phyloP scores from a whole-genome alignment of 805 yeast genomes.

The Teunomyces panamensis region DNA sequence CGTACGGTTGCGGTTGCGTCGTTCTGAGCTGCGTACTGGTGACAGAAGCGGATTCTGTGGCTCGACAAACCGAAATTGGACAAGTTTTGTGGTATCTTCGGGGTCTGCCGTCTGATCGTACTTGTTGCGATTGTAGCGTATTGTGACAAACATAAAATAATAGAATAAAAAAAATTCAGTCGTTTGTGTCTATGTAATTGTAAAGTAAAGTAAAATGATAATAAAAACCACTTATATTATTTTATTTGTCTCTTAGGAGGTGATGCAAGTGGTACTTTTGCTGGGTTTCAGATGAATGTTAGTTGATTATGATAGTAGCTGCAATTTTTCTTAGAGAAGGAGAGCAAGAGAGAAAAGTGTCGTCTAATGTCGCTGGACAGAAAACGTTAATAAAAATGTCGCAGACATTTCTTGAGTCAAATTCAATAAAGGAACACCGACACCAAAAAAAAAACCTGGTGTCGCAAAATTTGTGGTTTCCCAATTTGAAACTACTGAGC shows the following conservation, averaged over 20 bases:
- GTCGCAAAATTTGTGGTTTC: no score
- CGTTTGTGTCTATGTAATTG: no score
- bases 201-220: background rate
- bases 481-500: background rate
- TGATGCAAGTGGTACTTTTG: no score
- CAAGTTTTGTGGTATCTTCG: conserved; percentile 3
- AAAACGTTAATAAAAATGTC: no score
- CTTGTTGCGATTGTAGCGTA: background rate
- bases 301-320: background rate
- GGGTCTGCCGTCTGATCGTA: background rate
- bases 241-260: no score
- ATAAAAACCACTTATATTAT: background rate
- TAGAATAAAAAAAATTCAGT: background rate
- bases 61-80: conserved; percentile 5
- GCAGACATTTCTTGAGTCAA: background rate
- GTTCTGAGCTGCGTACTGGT: conserved; percentile 5
- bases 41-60: background rate
- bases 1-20: background rate
- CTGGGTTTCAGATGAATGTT: background rate
- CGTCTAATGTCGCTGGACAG: background rate
- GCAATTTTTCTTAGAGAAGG: background rate
- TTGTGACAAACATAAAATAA: background rate
- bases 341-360: background rate
- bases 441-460: no score
- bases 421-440: no score